Conservation (phyloP, 1,139 yeast species). For the Maudiozyma humilis region DNA sequence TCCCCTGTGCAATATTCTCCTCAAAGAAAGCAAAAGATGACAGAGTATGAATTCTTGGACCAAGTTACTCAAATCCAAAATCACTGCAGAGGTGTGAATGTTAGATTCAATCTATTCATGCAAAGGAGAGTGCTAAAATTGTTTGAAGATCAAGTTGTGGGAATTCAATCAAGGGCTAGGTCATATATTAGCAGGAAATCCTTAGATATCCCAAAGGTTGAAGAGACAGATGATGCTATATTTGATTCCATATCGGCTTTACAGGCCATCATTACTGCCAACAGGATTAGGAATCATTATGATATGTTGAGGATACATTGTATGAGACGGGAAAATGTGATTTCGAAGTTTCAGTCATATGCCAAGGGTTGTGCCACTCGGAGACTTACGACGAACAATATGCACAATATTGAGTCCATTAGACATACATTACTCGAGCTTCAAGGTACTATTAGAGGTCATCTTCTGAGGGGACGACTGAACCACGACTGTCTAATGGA, state of each 20-base stretch:
- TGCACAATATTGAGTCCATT: neutral
- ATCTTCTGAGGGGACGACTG: neutral
- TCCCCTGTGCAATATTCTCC: conserved; percentile 30
- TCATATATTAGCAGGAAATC: conserved; percentile 2
- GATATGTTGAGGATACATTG: conserved; percentile 12
- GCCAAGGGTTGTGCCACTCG: conserved; percentile 29
- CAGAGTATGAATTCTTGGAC: conserved; percentile 32
- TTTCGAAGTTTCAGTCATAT: conserved; percentile 31
- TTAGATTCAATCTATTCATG: conserved; percentile 56
- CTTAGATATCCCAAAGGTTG: neutral
- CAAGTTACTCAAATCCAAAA: conserved; percentile 45
- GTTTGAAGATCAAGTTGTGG: conserved; percentile 27
- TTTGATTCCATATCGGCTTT: conserved; percentile 12
- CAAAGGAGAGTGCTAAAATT: conserved; percentile 34
- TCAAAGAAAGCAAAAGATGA: conserved; percentile 27
- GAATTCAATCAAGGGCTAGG: conserved; percentile 31
- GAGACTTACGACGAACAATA: neutral
- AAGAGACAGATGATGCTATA: neutral
- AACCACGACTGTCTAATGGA: neutral
- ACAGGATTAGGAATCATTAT: conserved; percentile 19
- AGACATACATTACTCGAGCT: conserved; percentile 4
- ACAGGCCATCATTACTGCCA: conserved; percentile 36
- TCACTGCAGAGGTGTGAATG: conserved; percentile 54
- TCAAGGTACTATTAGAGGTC: conserved; percentile 37
- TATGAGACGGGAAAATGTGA: conserved; percentile 11